Evolutionary conservation across 2,329 filamentous ascomycete species (phyloP).

Genomic region (Alternaria infectoria): DNA sequence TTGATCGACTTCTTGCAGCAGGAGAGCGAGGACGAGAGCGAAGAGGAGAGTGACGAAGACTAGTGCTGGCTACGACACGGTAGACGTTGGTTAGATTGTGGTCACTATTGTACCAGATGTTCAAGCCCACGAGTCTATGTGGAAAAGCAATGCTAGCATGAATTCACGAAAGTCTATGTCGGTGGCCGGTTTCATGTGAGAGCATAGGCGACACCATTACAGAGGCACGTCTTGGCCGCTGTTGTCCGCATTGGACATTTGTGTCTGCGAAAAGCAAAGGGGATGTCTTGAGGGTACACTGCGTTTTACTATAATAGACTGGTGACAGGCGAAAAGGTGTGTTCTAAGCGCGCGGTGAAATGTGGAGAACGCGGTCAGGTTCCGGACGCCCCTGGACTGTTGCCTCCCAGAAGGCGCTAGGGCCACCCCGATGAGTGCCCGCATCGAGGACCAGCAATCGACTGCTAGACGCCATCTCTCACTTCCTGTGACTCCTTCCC

Average conservation of each 20-base stretch:
- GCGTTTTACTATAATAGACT: neutral
- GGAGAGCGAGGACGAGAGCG: conserved; percentile 72
- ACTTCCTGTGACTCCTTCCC: conserved; percentile 1
- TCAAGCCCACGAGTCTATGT: neutral
- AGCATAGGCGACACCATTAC: neutral
- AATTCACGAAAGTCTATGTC: neutral
- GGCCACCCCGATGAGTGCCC: conserved; percentile 3
- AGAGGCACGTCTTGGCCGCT: neutral
- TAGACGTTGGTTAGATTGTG: neutral
- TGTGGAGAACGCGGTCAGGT: conserved; percentile 6
- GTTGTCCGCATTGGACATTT: neutral
- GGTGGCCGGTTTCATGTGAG: neutral
- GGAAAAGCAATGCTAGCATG: neutral
- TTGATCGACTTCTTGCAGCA: conserved; percentile 83
- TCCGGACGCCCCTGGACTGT: conserved; percentile 2
- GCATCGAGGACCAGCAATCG: conserved; percentile 9
- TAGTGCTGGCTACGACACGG: conserved; percentile 9
- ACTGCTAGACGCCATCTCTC: conserved; percentile 1
- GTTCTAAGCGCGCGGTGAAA: neutral
- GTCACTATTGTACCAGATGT: conserved; percentile 12
- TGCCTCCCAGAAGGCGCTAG: conserved; percentile 9
- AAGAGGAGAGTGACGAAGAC: conserved; percentile 64
- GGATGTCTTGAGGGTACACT: neutral
- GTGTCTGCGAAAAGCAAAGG: neutral
- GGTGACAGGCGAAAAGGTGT: neutral